Evolutionary conservation across 805 yeast species (phyloP).

Genomic region (Candida dajiaensis): DNA sequence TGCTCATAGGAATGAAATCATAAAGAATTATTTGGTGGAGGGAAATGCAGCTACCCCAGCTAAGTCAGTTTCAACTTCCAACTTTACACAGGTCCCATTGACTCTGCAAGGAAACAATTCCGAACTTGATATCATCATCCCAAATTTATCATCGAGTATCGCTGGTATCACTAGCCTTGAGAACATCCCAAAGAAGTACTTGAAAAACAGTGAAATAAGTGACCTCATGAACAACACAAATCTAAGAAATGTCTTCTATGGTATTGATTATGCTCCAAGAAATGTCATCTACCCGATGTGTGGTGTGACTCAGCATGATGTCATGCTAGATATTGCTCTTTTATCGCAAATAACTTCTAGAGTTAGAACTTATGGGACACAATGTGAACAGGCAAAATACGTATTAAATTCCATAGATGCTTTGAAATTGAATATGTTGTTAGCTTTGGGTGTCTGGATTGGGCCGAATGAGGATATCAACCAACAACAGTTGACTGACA

Average conservation of each 20-base stretch:
- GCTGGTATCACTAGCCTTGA: conserved; percentile 23
- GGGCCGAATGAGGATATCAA: conserved; percentile 41
- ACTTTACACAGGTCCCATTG: neutral
- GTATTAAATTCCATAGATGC: conserved; percentile 48
- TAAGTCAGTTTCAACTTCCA: neutral
- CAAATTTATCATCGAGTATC: conserved; percentile 9
- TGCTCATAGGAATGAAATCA: conserved; percentile 18
- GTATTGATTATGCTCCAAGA: conserved; percentile 56
- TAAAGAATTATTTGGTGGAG: conserved; percentile 7
- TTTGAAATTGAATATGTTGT: conserved; percentile 45
- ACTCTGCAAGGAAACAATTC: neutral
- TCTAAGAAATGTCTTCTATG: conserved; percentile 40
- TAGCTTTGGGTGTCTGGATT: conserved; percentile 62
- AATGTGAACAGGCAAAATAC: conserved; percentile 49
- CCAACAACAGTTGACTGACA: conserved; percentile 36
- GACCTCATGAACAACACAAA: conserved; percentile 30
- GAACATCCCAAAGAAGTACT: conserved; percentile 29
- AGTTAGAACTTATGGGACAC: conserved; percentile 54
- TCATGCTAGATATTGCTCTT: conserved; percentile 48
- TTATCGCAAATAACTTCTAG: conserved; percentile 54
- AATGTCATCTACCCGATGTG: conserved; percentile 48
- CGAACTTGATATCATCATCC: neutral
- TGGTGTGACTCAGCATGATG: conserved; percentile 42
- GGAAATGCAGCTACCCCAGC: neutral
- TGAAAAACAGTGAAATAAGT: conserved; percentile 29